phyloP scores from a whole-genome alignment of 2,329 filamentous ascomycete genomes.

The Trichoderma sp. region DNA sequence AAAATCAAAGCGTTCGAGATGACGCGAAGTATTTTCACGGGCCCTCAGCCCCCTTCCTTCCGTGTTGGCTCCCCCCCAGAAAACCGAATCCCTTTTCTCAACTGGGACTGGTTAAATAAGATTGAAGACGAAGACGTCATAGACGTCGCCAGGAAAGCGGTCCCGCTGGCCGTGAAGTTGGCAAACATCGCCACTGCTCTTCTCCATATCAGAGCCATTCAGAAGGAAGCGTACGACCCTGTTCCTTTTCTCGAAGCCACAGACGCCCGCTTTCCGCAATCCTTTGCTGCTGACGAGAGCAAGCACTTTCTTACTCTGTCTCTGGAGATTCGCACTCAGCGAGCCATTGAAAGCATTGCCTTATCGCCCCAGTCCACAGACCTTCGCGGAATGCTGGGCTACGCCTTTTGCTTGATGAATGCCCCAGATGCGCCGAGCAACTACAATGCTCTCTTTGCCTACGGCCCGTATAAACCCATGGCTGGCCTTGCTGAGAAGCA shows the following conservation, averaged over 20 bases:
- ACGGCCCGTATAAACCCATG: constrained; percentile 35
- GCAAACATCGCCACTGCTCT: constrained; percentile 43
- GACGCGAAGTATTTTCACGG: constrained; percentile 33
- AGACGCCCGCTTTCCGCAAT: constrained; percentile 36
- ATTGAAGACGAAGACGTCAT: constrained; percentile 3
- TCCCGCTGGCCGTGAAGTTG: constrained; percentile 31
- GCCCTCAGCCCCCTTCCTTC: constrained; percentile 3
- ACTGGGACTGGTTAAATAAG: constrained; percentile 30
- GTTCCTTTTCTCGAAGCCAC: constrained; percentile 37
- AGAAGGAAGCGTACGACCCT: constrained; percentile 24
- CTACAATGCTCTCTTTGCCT: constrained; percentile 25
- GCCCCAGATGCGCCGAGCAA: background rate
- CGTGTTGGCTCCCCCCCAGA: background rate
- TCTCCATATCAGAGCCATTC: constrained; percentile 32
- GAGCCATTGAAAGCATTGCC: constrained; percentile 37
- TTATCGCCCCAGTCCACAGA: constrained; percentile 18
- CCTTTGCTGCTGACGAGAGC: constrained; percentile 31
- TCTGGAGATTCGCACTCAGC: constrained; percentile 43
- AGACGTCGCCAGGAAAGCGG: background rate
- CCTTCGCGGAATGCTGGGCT: constrained; percentile 31
- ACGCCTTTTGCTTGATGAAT: constrained; percentile 36
- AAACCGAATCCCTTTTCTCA: constrained; percentile 33
- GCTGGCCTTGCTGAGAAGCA: constrained; percentile 26
- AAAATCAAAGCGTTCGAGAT: constrained; percentile 34
- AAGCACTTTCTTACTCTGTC: constrained; percentile 31